These are phyloP conservation scores for Pseudogymnoascus sp. DNA, from an alignment of 2,329 filamentous ascomycete species.

Conservation along the genomic window DNA sequence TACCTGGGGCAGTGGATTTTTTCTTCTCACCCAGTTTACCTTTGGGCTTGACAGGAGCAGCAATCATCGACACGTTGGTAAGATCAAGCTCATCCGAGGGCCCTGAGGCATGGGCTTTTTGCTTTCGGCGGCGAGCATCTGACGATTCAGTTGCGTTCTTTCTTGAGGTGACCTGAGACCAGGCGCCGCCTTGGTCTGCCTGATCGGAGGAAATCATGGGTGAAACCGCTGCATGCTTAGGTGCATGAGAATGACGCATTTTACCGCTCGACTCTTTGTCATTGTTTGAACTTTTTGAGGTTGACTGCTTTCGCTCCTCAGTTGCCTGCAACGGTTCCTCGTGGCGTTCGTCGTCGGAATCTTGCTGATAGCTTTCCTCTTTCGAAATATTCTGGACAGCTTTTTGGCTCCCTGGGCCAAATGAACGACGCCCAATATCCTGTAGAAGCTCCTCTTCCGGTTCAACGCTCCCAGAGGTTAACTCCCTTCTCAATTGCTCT, in stretches of 20 bases:
- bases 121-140: constrained; percentile 25
- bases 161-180: constrained; percentile 25
- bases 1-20: constrained; percentile 22
- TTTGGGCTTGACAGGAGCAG: constrained; percentile 22
- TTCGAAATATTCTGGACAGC: constrained; percentile 23
- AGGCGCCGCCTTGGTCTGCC: constrained; percentile 25
- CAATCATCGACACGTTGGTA: constrained; percentile 25
- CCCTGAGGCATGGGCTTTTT: constrained; percentile 23
- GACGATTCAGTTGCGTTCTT: constrained; percentile 21
- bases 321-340: constrained; percentile 15
- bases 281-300: neutral
- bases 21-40: constrained; percentile 23
- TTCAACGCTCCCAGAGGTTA: constrained; percentile 55
- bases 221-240: neutral
- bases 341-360: constrained; percentile 39
- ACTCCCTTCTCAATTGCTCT: constrained; percentile 59
- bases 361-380: constrained; percentile 54
- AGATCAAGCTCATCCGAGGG: constrained; percentile 28
- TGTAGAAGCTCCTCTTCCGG: constrained; percentile 44
- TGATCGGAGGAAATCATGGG: constrained; percentile 13
- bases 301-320: neutral
- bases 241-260: neutral
- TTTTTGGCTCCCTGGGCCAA: constrained; percentile 44
- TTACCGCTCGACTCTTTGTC: neutral
- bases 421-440: constrained; percentile 62